Conservation (phyloP, 192 early-diverging fungal genomes). For the Umbelopsis sp. region DNA sequence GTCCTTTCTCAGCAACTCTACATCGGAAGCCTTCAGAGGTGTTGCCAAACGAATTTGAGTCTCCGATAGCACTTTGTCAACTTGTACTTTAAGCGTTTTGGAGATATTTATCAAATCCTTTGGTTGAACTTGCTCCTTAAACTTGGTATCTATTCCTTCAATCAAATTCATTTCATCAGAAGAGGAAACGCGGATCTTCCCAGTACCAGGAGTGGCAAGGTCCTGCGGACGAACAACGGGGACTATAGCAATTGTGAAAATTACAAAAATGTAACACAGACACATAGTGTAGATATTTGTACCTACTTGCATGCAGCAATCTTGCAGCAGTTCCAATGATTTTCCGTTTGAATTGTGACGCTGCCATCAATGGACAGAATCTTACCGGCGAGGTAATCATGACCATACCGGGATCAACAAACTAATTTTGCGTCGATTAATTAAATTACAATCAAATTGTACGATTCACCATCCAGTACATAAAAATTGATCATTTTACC, state of each 20-base stretch:
- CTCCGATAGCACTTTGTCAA: conserved; percentile 78
- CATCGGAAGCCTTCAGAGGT: conserved; percentile 67
- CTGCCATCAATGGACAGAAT: conserved; percentile 75
- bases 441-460: conserved; percentile 21
- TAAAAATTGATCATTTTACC: not conserved
- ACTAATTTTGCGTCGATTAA: conserved; percentile 56
- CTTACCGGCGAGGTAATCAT: conserved; percentile 74
- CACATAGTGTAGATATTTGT: not conserved
- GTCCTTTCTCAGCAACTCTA: conserved; percentile 52
- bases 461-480: not conserved
- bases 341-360: conserved; percentile 79
- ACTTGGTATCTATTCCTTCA: conserved; percentile 65
- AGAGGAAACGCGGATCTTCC: conserved; percentile 54
- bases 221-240: conserved; percentile 94
- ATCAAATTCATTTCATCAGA: conserved; percentile 57
- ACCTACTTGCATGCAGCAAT: conserved; percentile 74
- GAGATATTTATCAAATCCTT: conserved; percentile 53
- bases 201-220: conserved; percentile 65
- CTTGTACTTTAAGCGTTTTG: conserved; percentile 48
- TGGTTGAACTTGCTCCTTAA: conserved; percentile 67
- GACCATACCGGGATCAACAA: conserved; percentile 91
- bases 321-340: conserved; percentile 83
- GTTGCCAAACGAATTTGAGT: conserved; percentile 69
- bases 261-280: not conserved
- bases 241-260: conserved; percentile 50